These are phyloP conservation scores for Epichloe gansuensis DNA, from an alignment of 2,329 filamentous ascomycete genomes.

Conservation along the genomic window DNA sequence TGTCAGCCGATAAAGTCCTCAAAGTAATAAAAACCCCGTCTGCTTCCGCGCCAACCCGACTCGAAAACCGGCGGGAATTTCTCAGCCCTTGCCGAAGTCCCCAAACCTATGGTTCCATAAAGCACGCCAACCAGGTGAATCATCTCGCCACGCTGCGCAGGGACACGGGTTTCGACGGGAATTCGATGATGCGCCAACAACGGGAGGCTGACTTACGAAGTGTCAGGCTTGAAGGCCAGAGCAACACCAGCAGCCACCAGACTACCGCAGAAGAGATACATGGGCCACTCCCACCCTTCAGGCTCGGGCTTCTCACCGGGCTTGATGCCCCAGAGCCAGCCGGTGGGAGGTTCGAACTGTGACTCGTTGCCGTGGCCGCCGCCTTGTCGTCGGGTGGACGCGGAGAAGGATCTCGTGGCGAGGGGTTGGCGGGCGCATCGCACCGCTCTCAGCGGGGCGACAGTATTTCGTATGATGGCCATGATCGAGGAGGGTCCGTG, in stretches of 20 bases:
- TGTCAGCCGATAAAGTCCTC: neutral
- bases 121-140: no score
- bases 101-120: accelerated
- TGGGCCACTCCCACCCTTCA: conserved; percentile 89
- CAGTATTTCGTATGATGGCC: conserved; percentile 25
- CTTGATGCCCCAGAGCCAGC: conserved; percentile 90
- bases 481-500: conserved; percentile 12
- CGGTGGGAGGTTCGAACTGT: conserved; percentile 79
- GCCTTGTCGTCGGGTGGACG: conserved; percentile 29
- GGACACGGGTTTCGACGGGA: neutral
- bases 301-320: conserved; percentile 91
- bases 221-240: conserved; percentile 96
- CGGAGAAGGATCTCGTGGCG: conserved; percentile 29
- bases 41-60: neutral
- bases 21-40: neutral
- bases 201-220: conserved; percentile 59
- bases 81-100: neutral
- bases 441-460: conserved; percentile 24
- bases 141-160: neutral
- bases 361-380: conserved; percentile 43
- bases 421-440: conserved; percentile 25
- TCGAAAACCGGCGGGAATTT: neutral
- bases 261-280: conserved; percentile 74
- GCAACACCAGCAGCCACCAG: conserved; percentile 62
- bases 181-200: neutral